Base-by-base conservation (phyloP, 2,329 filamentous ascomycete species). In the Clonostachys rosea region DNA sequence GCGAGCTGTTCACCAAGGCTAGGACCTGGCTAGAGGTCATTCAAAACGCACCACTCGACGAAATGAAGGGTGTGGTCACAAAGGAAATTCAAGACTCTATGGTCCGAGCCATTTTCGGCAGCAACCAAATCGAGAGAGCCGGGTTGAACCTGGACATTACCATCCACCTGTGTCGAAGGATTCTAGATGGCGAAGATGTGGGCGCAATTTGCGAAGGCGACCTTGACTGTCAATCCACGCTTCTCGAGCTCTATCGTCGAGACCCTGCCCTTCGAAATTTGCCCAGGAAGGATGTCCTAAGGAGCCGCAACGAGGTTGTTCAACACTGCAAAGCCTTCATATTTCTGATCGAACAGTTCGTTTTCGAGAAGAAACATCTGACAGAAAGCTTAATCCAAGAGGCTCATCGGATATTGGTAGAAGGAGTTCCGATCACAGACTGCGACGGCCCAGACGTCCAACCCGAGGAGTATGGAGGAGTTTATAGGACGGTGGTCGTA, bases 91-190 rank as follows among this genome's bases (percentile, higher is more conserved):
- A 56, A 7, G 45, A 54, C 3, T 34, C 46, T 10, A 49, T 57
- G 37, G 44, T 54, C 6, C 54, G 52, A 14, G 52, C 54, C 1
- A 55, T 60, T 8, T 59, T 52, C 24, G 56, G 58, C 8, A 60
- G 56, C 18, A 60, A 60, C 44, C 48, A n/a, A 47, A 59, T 59
- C 5, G 58, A 60, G 30, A 6, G 42, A 18, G 56, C 51, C 0
- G 58, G 58, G 0, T 42, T 60, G 3, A 37, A 30, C 3, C 45
- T 45, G 5, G 46, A 56, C 3, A 40, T 50, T 2, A 60, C 58
- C 5, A 39, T 11, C 14, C 17, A 39, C 36, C 36, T 39, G 9
- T 39, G 36, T 39, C 47, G 37, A 1, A 47, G 35, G 20, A 41
- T 58, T 2, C 20, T 60, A 1, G 17, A 9, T 14, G 49, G 50